Evolutionary conservation across 2,329 filamentous ascomycete genomes (phyloP), one percentile per base, ranked within the genome.

Genomic region (Fusarium armeniacum): DNA sequence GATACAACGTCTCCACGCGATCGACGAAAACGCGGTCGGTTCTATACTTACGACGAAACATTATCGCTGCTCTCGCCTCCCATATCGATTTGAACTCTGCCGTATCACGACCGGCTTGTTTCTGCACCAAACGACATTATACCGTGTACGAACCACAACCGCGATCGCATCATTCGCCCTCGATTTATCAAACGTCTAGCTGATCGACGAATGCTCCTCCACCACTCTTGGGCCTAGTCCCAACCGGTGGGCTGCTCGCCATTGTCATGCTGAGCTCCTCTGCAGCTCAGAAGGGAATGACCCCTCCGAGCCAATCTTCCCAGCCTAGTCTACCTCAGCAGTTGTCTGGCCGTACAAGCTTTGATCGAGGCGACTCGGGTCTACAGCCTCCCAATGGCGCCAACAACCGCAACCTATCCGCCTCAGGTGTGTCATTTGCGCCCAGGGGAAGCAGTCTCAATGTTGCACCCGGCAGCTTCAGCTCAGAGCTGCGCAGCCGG

Each of bases 391-490:
- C 81, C 65, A 85, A 83, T 78, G 82, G 82, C 68, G 77, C 76
- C 47, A 71, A 76, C 43, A 66, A 73, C 47, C 84, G 87, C 65
- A 86, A 83, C 67, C 73, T 85, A 18, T 83, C 86, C 30, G 81
- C 84, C 33, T 87, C 87, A 4, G 81, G 79, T 76, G 84, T 89
- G 73, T 90, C 88, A 58, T 91, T 89, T 78, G 88, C 86, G 50
- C 87, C 90, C 20, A 88, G 92, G 55, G 88, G 87, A 55, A 85
- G 89, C 68, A 93, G 91, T 50, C 85, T 94, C 75, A 91, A 90
- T 36, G 85, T 89, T 58, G 89, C 87, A 28, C 90, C 91, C 2
- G 94, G 94, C 44, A 97, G 93, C 83, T 98, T 98, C 84, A 97
- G 91, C 75, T 90, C 94, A 35, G 94, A 97, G 64, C 81, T 97